phyloP scores from a whole-genome alignment of 495 filamentous ascomycete genomes.

The Acidiella bohemica region DNA sequence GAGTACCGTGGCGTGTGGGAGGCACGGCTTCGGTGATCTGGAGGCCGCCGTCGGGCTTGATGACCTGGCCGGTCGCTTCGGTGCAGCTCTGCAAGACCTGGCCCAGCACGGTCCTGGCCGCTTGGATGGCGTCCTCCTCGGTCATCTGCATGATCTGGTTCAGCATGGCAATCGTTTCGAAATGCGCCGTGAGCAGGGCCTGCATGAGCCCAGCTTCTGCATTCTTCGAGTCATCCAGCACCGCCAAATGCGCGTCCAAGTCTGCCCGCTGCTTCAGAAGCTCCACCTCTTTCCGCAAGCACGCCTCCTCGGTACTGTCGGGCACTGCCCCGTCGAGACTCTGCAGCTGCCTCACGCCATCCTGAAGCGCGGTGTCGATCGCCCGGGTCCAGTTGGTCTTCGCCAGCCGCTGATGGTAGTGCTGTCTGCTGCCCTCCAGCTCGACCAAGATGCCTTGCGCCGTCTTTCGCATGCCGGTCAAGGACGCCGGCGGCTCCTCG shows the following conservation, averaged over 20 bases:
- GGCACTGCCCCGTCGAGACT: conserved; percentile 40
- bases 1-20: conserved; percentile 54
- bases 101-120: conserved; percentile 63
- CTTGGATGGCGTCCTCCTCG: conserved; percentile 67
- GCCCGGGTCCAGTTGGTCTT: conserved; percentile 74
- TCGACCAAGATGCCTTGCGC: conserved; percentile 79
- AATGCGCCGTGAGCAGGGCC: conserved; percentile 72
- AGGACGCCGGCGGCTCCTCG: conserved; percentile 49
- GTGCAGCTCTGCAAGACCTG: conserved; percentile 66
- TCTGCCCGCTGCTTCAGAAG: conserved; percentile 71
- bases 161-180: conserved; percentile 74
- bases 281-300: conserved; percentile 68
- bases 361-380: conserved; percentile 75
- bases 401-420: conserved; percentile 69
- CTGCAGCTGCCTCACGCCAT: conserved; percentile 64
- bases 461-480: conserved; percentile 69
- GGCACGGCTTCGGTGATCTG: conserved; percentile 49
- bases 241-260: conserved; percentile 60
- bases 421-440: conserved; percentile 74
- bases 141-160: conserved; percentile 65
- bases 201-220: conserved; percentile 68
- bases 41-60: conserved; percentile 77
- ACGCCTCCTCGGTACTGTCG: conserved; percentile 58
- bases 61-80: conserved; percentile 58
- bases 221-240: conserved; percentile 70